Evolutionary conservation across 805 yeast species (phyloP).

Genomic region (Zygoascus biomembranicola): DNA sequence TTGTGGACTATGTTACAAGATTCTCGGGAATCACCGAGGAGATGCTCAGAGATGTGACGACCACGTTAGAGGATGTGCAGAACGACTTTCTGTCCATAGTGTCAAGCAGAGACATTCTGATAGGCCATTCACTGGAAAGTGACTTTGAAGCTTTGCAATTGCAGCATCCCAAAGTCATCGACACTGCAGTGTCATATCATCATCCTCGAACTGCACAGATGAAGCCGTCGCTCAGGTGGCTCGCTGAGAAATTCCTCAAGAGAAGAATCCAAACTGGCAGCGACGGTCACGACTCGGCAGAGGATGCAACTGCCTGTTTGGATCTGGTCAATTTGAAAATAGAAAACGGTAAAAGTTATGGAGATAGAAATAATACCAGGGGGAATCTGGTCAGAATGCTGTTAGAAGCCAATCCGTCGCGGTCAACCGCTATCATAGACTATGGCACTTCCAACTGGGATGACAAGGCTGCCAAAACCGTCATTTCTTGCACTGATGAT

Average conservation of each 20-base stretch:
- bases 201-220: slow-evolving; percentile 79
- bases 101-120: slow-evolving; percentile 50
- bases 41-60: slow-evolving; percentile 50
- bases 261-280: slow-evolving; percentile 60
- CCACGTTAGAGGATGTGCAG: slow-evolving; percentile 63
- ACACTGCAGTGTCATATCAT: slow-evolving; percentile 65
- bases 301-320: slow-evolving; percentile 75
- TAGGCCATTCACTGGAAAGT: slow-evolving; percentile 87
- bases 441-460: slow-evolving; percentile 28
- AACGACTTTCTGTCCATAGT: slow-evolving; percentile 40
- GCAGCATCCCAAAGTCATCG: slow-evolving; percentile 67
- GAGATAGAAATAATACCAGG: slow-evolving; percentile 29
- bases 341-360: slow-evolving; percentile 57
- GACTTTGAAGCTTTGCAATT: slow-evolving; percentile 67
- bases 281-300: slow-evolving; percentile 76
- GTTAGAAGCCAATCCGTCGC: slow-evolving; percentile 4
- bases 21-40: slow-evolving; percentile 86
- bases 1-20: slow-evolving; percentile 71
- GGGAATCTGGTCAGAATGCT: slow-evolving; percentile 10
- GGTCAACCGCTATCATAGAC: slow-evolving; percentile 29
- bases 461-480: slow-evolving; percentile 27
- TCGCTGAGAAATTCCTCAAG: slow-evolving; percentile 50
- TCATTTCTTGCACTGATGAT: slow-evolving; percentile 46
- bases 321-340: slow-evolving; percentile 67
- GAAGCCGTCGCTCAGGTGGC: slow-evolving; percentile 67